Evolutionary conservation across 208 protist genomes (phyloP).

Genomic region (Endotrypanum monterogeii): DNA sequence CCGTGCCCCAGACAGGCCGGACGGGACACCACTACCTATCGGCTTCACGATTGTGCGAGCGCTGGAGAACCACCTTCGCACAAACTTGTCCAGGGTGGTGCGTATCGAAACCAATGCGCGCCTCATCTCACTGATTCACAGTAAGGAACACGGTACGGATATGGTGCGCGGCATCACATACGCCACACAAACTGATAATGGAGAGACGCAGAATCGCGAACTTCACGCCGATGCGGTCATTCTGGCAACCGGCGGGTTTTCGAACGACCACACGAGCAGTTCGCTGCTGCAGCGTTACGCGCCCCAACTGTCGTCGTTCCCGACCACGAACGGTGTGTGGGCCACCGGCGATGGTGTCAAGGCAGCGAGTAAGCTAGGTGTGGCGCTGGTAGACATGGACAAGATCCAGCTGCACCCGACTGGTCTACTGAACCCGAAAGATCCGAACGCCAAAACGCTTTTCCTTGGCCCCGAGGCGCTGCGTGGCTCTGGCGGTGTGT

Average conservation of each 20-base stretch:
- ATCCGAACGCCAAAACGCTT: constrained; percentile 86
- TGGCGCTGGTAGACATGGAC: constrained; percentile 89
- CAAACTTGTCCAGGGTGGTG: constrained; percentile 47
- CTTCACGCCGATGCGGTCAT: constrained; percentile 74
- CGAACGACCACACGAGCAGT: constrained; percentile 50
- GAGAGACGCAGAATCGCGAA: constrained; percentile 29
- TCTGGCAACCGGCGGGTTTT: constrained; percentile 92
- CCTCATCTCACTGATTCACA: constrained; percentile 40
- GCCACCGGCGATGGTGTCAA: constrained; percentile 85
- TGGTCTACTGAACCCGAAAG: constrained; percentile 91
- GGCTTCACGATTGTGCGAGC: constrained; percentile 91
- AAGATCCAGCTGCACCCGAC: constrained; percentile 96
- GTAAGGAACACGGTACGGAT: constrained; percentile 30
- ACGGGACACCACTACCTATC: constrained; percentile 86
- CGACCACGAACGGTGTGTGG: constrained; percentile 93
- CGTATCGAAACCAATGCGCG: constrained; percentile 58
- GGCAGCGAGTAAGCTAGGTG: constrained; percentile 62
- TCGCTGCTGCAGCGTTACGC: constrained; percentile 84
- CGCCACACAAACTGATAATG: constrained; percentile 15
- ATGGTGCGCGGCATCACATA: constrained; percentile 48
- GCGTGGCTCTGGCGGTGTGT: constrained; percentile 93
- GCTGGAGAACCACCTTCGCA: constrained; percentile 83
- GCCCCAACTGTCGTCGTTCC: constrained; percentile 61
- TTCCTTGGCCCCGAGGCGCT: constrained; percentile 96
- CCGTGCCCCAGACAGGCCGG: constrained; percentile 64